A percentile compares a stretch with the other conserved stretches of the same genome.
phyloP scores from a whole-genome alignment of 176 grass and related monocot genomes.

The Poa pratensis region DNA sequence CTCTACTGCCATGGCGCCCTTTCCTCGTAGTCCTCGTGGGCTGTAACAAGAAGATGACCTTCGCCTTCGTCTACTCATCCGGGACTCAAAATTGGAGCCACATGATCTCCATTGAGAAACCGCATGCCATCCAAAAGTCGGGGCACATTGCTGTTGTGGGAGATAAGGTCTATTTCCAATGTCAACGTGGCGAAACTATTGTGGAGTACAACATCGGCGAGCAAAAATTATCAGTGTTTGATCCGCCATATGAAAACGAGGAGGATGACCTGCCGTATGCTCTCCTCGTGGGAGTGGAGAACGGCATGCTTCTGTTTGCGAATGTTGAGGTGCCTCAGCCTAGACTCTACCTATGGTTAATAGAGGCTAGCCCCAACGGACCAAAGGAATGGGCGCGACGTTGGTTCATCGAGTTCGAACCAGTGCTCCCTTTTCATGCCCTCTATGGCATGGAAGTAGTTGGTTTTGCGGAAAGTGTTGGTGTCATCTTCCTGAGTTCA shows the following conservation, averaged over 20 bases:
- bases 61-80: neutral
- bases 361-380: neutral
- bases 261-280: neutral
- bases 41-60: neutral
- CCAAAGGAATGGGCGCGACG: neutral
- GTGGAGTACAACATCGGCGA: neutral
- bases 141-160: neutral
- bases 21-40: neutral
- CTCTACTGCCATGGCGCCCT: neutral
- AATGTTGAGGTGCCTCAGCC: neutral
- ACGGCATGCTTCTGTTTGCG: neutral
- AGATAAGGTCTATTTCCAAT: neutral
- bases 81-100: neutral
- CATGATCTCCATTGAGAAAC: neutral
- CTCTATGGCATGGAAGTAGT: neutral
- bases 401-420: neutral
- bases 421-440: neutral
- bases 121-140: neutral
- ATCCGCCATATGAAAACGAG: neutral
- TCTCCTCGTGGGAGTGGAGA: neutral
- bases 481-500: slow-evolving; percentile 7
- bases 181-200: neutral
- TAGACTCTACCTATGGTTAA: neutral
- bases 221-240: neutral
- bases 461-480: slow-evolving; percentile 15